A percentile compares a stretch with the other conserved stretches of the same genome.
Evolutionary conservation across 768 basidiomycete species (phyloP).

Genomic region (Pleurotus djamor): DNA sequence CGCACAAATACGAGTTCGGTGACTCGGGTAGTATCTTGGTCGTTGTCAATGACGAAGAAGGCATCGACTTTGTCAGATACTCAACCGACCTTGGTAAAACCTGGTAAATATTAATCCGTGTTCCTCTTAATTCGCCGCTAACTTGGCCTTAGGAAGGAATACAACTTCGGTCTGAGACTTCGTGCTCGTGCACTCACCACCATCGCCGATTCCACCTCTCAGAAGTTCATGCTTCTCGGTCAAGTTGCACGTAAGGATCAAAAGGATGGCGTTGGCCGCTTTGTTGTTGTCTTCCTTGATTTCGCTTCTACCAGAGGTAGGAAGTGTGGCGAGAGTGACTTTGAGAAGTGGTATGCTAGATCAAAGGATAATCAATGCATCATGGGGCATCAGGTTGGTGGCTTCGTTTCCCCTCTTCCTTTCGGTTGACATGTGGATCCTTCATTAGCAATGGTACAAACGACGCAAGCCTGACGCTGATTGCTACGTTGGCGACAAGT

Average conservation of each 20-base stretch:
- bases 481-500: constrained; percentile 92
- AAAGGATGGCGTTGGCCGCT: constrained; percentile 48
- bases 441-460: constrained; percentile 86
- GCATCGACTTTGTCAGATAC: constrained; percentile 67
- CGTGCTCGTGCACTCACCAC: constrained; percentile 81
- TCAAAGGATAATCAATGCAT: constrained; percentile 65
- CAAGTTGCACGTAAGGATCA: constrained; percentile 65
- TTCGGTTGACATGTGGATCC: neutral
- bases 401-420: neutral
- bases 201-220: constrained; percentile 92
- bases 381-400: constrained; percentile 88
- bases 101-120: constrained; percentile 55
- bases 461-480: constrained; percentile 80
- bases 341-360: constrained; percentile 88
- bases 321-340: constrained; percentile 71
- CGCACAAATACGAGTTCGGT: constrained; percentile 96
- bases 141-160: constrained; percentile 53
- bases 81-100: constrained; percentile 79
- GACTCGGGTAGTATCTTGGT: constrained; percentile 83
- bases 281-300: constrained; percentile 79
- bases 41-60: constrained; percentile 82
- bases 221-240: constrained; percentile 91
- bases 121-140: neutral
- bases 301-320: constrained; percentile 67
- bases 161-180: constrained; percentile 67